Conservation (phyloP, 139 green algal species). For the Pleodorina starrii region DNA sequence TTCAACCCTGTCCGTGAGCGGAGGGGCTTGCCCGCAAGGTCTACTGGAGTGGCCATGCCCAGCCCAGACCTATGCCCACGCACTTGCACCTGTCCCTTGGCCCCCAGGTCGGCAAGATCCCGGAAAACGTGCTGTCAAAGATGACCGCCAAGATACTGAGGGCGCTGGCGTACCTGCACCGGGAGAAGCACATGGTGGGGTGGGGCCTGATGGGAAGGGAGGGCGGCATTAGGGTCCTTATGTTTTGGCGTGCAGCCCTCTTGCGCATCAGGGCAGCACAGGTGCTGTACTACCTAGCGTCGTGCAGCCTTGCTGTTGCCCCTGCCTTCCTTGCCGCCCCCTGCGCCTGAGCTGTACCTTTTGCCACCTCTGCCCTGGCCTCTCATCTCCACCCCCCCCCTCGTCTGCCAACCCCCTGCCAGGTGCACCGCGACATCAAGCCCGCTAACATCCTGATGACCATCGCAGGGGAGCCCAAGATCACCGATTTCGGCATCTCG, state of each 20-base stretch:
- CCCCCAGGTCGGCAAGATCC: conserved; percentile 74
- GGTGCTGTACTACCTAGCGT: too few relatives aligned
- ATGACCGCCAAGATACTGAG: conserved; percentile 81
- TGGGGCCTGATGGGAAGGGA: background rate
- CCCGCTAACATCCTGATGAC: conserved; percentile 92
- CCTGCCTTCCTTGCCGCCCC: too few relatives aligned
- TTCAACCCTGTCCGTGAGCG: too few relatives aligned
- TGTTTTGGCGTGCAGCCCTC: background rate
- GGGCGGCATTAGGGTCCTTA: background rate
- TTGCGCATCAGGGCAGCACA: too few relatives aligned
- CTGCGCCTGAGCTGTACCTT: too few relatives aligned
- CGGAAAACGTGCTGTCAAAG: conserved; percentile 85
- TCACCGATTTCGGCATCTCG: conserved; percentile 97
- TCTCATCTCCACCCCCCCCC: too few relatives aligned
- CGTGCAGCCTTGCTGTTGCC: too few relatives aligned
- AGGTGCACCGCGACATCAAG: conserved; percentile 96
- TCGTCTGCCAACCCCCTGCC: too few relatives aligned
- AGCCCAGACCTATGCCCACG: too few relatives aligned
- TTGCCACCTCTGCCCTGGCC: too few relatives aligned
- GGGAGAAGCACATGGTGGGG: conserved; percentile 66
- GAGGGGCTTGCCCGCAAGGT: too few relatives aligned
- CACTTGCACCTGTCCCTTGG: background rate
- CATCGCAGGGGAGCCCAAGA: conserved; percentile 86
- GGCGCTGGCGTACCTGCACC: conserved; percentile 90
- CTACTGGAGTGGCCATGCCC: too few relatives aligned